Evolutionary conservation across 2,329 filamentous ascomycete species (phyloP), one percentile per base, ranked within the genome.

Genomic region (Bimuria novae-zelandiae): DNA sequence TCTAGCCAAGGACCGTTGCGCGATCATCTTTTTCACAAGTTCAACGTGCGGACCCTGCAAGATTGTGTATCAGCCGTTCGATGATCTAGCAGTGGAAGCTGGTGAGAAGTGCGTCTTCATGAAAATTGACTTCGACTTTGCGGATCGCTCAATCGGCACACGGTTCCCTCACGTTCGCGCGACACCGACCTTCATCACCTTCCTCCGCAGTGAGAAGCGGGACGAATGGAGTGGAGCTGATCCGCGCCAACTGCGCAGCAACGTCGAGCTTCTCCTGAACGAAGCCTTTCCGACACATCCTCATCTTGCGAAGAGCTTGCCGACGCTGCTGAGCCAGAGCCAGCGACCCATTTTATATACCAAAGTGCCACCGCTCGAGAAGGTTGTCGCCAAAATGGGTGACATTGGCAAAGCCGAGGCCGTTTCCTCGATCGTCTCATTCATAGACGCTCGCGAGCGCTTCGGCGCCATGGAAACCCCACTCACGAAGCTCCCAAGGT

Each of bases 11-110:
- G 79, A 82, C 4, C 86, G 88, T 0, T 91, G 88, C 55, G 90
- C 90, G 0, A 84, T 93, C 32, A 82, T 97, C 51, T 97, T 97
- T 79, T 97, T 97, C 76, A 97, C 93, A 0, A 96, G 90, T 3
- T 84, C 89, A 2, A 94, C 88, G 2, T 97, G 92, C 68, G 83
- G 85, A 0, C 92, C 92, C 0, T 97, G 93, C 81, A 93, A 89
- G 71, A 76, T 85, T 14, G 82, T 93, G 2, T 95, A 96, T 64
- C 90, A 92, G 1, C 75, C 87, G 0, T 97, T 90, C 65, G 89
- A 95, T 55, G 81, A 90, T 59, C 79, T 97, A 0, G 92, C 92
- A 1, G 84, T 82, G 22, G 88, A 95, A 68, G 80, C 87, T 23
- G 87, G 83, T 1, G 76, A 82, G 27, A 87, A 87, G 61, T 87